Evolutionary conservation across 208 protist genomes (phyloP).

Genomic region (Leishmania major): DNA sequence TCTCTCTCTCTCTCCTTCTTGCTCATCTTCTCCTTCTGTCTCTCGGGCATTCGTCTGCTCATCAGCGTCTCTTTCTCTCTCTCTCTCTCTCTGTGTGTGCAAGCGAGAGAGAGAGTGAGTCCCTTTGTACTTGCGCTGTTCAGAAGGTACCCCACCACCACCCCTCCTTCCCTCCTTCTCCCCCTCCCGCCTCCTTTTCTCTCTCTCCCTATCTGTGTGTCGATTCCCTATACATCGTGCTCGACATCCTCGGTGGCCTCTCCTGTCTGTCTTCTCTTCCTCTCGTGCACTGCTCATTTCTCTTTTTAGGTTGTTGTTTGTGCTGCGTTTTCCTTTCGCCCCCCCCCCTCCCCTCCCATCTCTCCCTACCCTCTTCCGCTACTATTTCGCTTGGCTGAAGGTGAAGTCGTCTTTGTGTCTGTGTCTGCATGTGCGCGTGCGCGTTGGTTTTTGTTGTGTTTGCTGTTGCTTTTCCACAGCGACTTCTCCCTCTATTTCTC

Average conservation of each 20-base stretch:
- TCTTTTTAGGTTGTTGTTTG: constrained; percentile 9
- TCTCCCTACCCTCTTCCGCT: too few relatives aligned
- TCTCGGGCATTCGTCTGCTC: too few relatives aligned
- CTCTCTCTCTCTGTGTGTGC: too few relatives aligned
- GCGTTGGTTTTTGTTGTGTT: not conserved
- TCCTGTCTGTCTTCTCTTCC: not conserved
- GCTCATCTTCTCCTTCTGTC: too few relatives aligned
- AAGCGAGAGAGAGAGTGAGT: not conserved
- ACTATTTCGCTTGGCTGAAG: too few relatives aligned
- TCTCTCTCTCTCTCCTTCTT: too few relatives aligned
- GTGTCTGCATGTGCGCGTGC: not conserved
- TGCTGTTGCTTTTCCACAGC: not conserved
- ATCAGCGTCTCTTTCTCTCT: too few relatives aligned
- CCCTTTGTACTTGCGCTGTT: not conserved
- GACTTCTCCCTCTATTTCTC: not conserved
- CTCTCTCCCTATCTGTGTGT: too few relatives aligned
- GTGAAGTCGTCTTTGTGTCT: not conserved
- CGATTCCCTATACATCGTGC: not conserved
- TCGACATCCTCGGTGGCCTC: not conserved
- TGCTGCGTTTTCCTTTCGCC: not conserved
- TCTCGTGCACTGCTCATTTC: not conserved
- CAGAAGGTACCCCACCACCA: not conserved
- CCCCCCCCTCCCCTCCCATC: too few relatives aligned
- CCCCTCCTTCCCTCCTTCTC: not conserved
- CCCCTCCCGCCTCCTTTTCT: not conserved